Base-by-base conservation (phyloP, 2,329 filamentous ascomycete genomes). In the Chaetoscypha palmicola region DNA sequence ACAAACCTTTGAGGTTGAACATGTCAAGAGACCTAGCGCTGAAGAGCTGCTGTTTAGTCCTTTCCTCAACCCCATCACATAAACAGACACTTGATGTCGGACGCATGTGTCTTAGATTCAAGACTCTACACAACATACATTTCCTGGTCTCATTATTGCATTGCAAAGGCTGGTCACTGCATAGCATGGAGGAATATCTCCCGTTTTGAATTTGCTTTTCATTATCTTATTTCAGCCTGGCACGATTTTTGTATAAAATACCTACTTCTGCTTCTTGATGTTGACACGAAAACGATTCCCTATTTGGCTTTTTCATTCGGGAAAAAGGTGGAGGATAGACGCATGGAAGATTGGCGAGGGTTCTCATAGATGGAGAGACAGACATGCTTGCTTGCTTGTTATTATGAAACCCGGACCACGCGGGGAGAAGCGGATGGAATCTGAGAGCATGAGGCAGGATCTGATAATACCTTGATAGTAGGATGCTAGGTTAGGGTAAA, bases 1-100 rank as follows among this genome's bases (percentile, higher is more conserved):
- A 44, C 81, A 86, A 68, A 96, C 92, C 0, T 98, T 98, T 68
- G 89, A 97, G 70, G 83, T 96, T 59, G 90, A 98, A 59, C 87
- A 95, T 66, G 88, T 94, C 64, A 83, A 86, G 69, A 76, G 92
- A 54, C 92, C 92, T 3, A 94, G 81, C 58, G 92, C 92, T 10
- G 90, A 96, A 59, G 90, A 97, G 59, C 68, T 98, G 55, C 79
- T 95, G 65, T 74, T 82, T 44, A 90, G 85, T 66, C 77, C 81
- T 26, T 97, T 97, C 68, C 70, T 94, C 63, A 78, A 79, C 45
- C 81, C 85, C 47, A 83, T 83, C 61, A 79, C 78, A 50, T 81
- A 46, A 53, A 31, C 28, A 28, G n/a, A 19, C n/a, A 34, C n/a
- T 10, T 17, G 10, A 34, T 16, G 10, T 34, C 9, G 19, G n/a